Percentiles rank a stretch among this genome's conserved stretches.
Conservation (phyloP, 352 stramenopile species). For the Pythium guiyangense region DNA sequence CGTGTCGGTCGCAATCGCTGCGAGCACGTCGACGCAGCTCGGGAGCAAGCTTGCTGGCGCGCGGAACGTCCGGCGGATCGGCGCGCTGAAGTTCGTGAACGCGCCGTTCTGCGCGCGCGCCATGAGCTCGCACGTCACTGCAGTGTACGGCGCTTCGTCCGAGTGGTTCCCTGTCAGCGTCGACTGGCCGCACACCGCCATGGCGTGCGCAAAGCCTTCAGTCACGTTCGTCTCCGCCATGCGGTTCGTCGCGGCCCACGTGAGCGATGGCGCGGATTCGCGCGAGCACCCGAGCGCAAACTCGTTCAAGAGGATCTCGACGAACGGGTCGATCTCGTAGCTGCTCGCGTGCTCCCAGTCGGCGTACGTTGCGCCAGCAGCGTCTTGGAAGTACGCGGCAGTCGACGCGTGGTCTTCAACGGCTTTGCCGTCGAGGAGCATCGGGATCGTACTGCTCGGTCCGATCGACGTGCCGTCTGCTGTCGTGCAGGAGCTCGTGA, state of each 20-base stretch:
- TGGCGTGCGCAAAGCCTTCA: conserved; percentile 38
- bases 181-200: conserved; percentile 46
- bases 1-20: conserved; percentile 33
- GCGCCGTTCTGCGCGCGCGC: conserved; percentile 64
- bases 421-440: conserved; percentile 21
- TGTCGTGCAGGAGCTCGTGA: conserved; percentile 25
- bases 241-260: conserved; percentile 30
- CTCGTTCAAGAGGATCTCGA: conserved; percentile 50
- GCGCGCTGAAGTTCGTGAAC: conserved; percentile 68
- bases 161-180: conserved; percentile 25
- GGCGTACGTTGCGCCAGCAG: conserved; percentile 22
- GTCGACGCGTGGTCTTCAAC: conserved; percentile 20
- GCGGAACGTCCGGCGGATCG: conserved; percentile 51
- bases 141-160: conserved; percentile 39
- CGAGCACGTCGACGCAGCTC: conserved; percentile 48
- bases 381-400: conserved; percentile 19
- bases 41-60: conserved; percentile 36
- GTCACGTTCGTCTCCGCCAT: conserved; percentile 44
- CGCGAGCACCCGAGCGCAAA: conserved; percentile 40
- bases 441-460: conserved; percentile 20
- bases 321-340: conserved; percentile 58
- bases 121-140: conserved; percentile 64
- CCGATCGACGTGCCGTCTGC: conserved; percentile 14
- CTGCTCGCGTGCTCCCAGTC: conserved; percentile 32
- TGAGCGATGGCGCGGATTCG: conserved; percentile 24